Percentiles rank a stretch among this genome's conserved stretches.
Evolutionary conservation across 148 eudicot species (phyloP).

Genomic region (Heliosperma pusillum): DNA sequence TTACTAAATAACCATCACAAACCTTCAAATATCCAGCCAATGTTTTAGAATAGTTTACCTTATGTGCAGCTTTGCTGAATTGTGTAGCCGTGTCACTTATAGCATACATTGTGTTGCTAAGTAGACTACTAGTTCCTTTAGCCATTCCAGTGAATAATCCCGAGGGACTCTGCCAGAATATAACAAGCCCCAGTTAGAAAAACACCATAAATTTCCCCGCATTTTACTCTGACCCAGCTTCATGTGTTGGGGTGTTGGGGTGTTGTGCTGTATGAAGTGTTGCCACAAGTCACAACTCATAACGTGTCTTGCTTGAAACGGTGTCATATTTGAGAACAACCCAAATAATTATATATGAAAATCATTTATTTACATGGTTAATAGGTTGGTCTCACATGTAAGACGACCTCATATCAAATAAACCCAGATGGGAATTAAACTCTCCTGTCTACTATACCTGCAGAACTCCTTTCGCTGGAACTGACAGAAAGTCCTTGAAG

Average conservation of each 20-base stretch:
- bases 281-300: neutral
- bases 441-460: slow-evolving; percentile 47
- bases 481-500: slow-evolving; percentile 85
- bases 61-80: slow-evolving; percentile 92
- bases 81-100: slow-evolving; percentile 95
- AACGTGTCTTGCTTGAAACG: neutral
- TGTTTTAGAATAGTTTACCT: slow-evolving; percentile 43
- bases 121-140: slow-evolving; percentile 85
- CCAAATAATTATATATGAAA: neutral
- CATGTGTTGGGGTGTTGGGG: neutral
- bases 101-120: slow-evolving; percentile 90
- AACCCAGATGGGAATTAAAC: neutral
- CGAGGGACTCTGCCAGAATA: slow-evolving; percentile 64
- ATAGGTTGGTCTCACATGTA: neutral
- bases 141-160: slow-evolving; percentile 89
- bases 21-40: neutral
- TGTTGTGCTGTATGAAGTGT: neutral
- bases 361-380: neutral
- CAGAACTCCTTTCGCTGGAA: slow-evolving; percentile 71
- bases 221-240: neutral
- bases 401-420: neutral
- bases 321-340: neutral
- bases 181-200: slow-evolving; percentile 7
- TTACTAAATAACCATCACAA: neutral
- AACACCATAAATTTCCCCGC: neutral